Percentiles rank a stretch among this genome's conserved stretches.
Evolutionary conservation across 352 stramenopile genomes (phyloP).

Genomic region (Globisporangium uncinulatum): DNA sequence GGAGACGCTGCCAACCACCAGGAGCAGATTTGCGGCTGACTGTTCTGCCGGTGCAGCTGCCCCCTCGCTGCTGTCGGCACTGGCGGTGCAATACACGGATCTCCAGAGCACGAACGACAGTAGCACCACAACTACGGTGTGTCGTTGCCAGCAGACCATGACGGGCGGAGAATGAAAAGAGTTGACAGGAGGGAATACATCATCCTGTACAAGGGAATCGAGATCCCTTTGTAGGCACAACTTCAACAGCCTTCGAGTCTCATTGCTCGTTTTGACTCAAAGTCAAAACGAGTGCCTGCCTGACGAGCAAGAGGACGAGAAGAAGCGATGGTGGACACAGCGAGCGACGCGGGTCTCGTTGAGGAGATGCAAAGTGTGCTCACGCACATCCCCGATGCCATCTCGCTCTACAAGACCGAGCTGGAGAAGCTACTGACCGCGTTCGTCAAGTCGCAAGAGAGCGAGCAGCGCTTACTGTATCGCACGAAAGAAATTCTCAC

Average conservation of each 20-base stretch:
- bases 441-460: slow-evolving; percentile 79
- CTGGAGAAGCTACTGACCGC: slow-evolving; percentile 73
- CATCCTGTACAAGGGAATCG: background rate
- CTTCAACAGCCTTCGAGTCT: no score
- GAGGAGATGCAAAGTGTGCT: slow-evolving; percentile 65
- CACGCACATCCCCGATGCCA: slow-evolving; percentile 58
- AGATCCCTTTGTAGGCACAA: background rate
- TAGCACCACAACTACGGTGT: no score
- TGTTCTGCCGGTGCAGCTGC: no score
- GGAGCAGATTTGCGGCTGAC: slow-evolving; percentile 5
- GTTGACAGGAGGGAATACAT: background rate
- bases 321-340: background rate
- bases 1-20: slow-evolving; percentile 49
- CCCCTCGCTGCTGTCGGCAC: no score
- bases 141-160: no score
- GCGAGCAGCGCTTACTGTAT: slow-evolving; percentile 60
- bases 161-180: background rate
- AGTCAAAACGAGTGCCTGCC: no score
- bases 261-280: slow-evolving; percentile 3
- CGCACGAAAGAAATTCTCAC: slow-evolving; percentile 67
- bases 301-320: background rate
- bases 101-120: no score
- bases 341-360: slow-evolving; percentile 20
- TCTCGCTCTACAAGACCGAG: slow-evolving; percentile 72
- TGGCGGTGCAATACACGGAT: no score